Base-by-base conservation (phyloP, 768 basidiomycete species). In the Boletus barrowsii region DNA sequence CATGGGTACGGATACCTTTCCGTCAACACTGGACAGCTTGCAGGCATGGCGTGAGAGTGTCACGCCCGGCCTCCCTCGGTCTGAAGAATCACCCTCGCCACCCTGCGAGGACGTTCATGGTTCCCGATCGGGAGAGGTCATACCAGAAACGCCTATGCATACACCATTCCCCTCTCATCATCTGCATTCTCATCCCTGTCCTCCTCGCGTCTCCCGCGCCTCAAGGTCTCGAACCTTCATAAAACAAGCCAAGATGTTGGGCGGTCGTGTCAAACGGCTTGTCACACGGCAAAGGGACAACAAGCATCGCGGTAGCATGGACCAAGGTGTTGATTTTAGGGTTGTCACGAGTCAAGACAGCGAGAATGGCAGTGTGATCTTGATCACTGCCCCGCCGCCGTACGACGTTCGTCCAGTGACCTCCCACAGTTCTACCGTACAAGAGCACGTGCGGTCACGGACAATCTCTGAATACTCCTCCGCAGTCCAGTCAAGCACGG, bases 1-100 rank as follows among this genome's bases (percentile, higher is more conserved):
- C 13, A 70, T 57, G 8, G 67, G 69, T 14, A 70, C 69, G n/a
- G 60, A 67, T 14, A 58, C 71, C 4, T 70, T 72, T 41, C 69
- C 69, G 33, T 70, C 69, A 5, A 59, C 55, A n/a, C 22, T 70
- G 43, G 64, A 71, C 40, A 43, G 50, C 49, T 53, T 70, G 50
- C 61, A 70, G 24, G 58, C 61, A 48, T 71, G 69, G 71, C 65
- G 67, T 6, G 61, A 69, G 51, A 55, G 53, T 40, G 60, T 65
- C 36, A 47, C 43, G 4, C 46, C 57, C 47, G 63, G 61, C 15
- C 44, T 53, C 22, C 55, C 60, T 57, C 62, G 20, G 39, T 53
- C 58, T 33, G 59, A 67, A 53, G 59, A 58, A 40, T 49, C 43
- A 32, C 43, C n/a, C 4, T 53, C 61, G 20, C 57, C 55, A n/a